These are phyloP conservation scores for Ceriops zippeliana DNA, from an alignment of 345 rosid genomes.

Conservation along the genomic window DNA sequence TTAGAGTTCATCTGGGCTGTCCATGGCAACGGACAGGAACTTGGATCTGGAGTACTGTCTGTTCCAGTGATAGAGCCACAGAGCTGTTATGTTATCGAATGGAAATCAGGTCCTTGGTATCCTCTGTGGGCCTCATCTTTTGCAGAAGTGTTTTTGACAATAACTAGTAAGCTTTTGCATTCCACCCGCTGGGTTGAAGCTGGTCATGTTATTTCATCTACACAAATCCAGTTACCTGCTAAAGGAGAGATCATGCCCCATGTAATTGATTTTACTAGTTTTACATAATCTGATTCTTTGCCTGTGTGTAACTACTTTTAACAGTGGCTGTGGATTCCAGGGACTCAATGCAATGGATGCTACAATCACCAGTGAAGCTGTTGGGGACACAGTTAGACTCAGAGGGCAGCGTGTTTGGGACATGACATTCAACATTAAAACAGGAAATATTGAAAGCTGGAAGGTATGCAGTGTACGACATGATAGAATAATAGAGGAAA, in stretches of 20 bases:
- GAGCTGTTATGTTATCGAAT: constrained; percentile 56
- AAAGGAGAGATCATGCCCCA: constrained; percentile 54
- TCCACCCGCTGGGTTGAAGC: constrained; percentile 72
- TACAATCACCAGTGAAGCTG: constrained; percentile 40
- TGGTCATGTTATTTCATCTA: constrained; percentile 73
- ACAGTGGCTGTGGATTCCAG: constrained; percentile 35
- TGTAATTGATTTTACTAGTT: constrained; percentile 38
- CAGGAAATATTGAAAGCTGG: constrained; percentile 79
- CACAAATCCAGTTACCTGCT: constrained; percentile 70
- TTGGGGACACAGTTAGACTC: constrained; percentile 52
- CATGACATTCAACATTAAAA: constrained; percentile 49
- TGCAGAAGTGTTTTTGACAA: constrained; percentile 56
- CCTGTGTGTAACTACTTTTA: background rate
- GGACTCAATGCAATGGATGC: constrained; percentile 45
- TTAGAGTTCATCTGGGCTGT: constrained; percentile 67
- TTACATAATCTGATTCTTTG: background rate
- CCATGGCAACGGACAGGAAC: constrained; percentile 64
- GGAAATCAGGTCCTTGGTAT: constrained; percentile 84
- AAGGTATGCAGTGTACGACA: constrained; percentile 42
- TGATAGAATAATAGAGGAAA: too few relatives aligned
- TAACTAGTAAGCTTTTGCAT: constrained; percentile 51
- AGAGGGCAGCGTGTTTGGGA: constrained; percentile 62
- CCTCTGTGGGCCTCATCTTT: constrained; percentile 56
- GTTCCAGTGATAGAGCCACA: constrained; percentile 66
- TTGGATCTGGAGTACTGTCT: constrained; percentile 72